These are phyloP conservation scores for Arabidopsis arenosa DNA, from an alignment of 345 rosid genomes.

Conservation along the genomic window DNA sequence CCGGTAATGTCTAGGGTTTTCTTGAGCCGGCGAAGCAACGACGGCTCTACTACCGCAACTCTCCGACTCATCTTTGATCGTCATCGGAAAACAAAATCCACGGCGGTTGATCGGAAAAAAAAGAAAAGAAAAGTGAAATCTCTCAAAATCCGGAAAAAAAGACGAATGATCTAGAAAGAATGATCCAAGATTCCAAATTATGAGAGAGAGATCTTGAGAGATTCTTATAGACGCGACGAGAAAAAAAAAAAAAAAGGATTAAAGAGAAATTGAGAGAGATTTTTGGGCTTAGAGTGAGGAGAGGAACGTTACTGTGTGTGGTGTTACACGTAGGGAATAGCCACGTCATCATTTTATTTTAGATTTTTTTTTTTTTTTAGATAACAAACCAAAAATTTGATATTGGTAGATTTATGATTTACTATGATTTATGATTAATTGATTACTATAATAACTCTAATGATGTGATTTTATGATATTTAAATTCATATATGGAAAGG, in stretches of 20 bases:
- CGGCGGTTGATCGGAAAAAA: slow-evolving; percentile 25
- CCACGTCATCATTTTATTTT: slow-evolving; percentile 39
- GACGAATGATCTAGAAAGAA: slow-evolving; percentile 3
- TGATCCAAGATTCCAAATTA: slow-evolving; percentile 14
- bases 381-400: background rate
- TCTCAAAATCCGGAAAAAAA: background rate
- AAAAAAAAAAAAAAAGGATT: background rate
- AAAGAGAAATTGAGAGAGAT: background rate
- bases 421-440: background rate
- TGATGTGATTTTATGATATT: background rate
- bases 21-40: slow-evolving; percentile 57
- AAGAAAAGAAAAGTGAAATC: background rate
- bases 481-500: background rate
- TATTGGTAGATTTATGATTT: background rate
- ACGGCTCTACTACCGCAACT: slow-evolving; percentile 86
- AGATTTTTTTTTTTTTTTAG: background rate
- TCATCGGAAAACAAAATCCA: slow-evolving; percentile 49
- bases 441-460: no score
- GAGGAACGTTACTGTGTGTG: slow-evolving; percentile 37
- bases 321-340: slow-evolving; percentile 34
- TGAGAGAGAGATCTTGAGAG: slow-evolving; percentile 16
- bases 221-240: slow-evolving; percentile 22
- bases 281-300: slow-evolving; percentile 15
- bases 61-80: slow-evolving; percentile 83
- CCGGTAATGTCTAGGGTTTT: slow-evolving; percentile 70